Base-by-base conservation (phyloP, 805 yeast genomes). In the Torulaspora gathmanii region DNA sequence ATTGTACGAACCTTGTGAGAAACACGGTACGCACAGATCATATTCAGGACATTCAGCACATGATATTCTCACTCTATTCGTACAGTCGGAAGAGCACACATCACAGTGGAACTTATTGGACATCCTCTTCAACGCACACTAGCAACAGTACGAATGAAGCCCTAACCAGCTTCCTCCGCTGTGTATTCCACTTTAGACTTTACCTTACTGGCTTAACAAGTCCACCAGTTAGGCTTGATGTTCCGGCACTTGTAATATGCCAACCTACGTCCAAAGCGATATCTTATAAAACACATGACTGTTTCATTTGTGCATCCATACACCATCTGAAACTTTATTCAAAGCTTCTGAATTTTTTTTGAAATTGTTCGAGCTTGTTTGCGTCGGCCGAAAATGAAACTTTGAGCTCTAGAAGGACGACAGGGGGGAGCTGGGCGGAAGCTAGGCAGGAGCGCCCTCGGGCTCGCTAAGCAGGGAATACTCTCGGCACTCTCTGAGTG, bases 21-120 rank as follows among this genome's bases (percentile, higher is more conserved):
- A 93, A 65, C 99, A 93, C 2, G 95, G 96, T 4, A 95, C 98
- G 72, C 99, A 93, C n/a, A 93, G 70, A 64, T 93, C 99, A 59
- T 91, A 93, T 64, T 91, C 98, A 3, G 80, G 72, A 67, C 99
- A 95, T 27, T 80, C 83, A 0, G 97, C 98, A 72, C 99, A 93
- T 41, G 85, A 75, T 38, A 93, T 82, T 50, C 98, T 75, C 37
- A 93, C 93, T 54, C 97, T 71, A 58, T 90, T 82, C 1, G 98
- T 90, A 63, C 97, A 86, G 65, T 93, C 99, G 1, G 95, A 76
- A n/a, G 96, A 83, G 63, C 99, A 93, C 10, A 88, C 88, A 67
- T 93, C 99, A 69, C 99, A 93, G 62, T 88, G 95, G 64, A 78
- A 88, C 58, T 79, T 77, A 36, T 74, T 74, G 55, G 73, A 63